Base-by-base conservation (phyloP, 1,284 basidiomycete species). In the Tilletia caries region DNA sequence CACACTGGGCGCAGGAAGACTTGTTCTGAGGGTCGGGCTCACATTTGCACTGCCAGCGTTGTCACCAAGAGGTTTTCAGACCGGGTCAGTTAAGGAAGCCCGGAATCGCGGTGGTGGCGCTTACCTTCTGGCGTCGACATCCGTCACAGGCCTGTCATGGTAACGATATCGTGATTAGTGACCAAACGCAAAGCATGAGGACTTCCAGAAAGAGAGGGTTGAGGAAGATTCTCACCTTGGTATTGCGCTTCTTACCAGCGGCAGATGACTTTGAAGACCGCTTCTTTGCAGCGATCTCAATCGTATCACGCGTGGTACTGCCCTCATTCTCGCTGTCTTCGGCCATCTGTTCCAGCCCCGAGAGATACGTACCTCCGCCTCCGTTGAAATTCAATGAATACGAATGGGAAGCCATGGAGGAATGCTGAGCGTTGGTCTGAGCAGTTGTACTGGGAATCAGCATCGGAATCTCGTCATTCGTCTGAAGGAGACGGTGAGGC, bases 71-170 rank as follows among this genome's bases (percentile, higher is more conserved):
- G 50, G 50, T 18, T 20, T 44, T 10, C 20, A 10, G 43, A 44
- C 10, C 12, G 10, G 43, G 10, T 44, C 20, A 44, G 43, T 44
- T 20, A 20, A 44, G 43, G 20, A 10, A 8, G 8, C 20, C 43
- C 23, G 13, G 48, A 52, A 52, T 13, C 52, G 29, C 15, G 52
- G 23, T 13, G 6, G 4, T 3, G 8, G 20, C 12, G 6, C 58
- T 6, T 62, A 62, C 58, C 58, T 62, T 62, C 29, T 62, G 58
- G 6, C 58, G 29, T 20, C 58, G 58, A 34, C 58, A 62, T 27
- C 29, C 32, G 29, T 62, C 58, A 15, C 58, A 62, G 3, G 58
- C 58, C 58, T 62, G 27, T 2, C 10, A 50, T n/a, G 48, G 3
- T 1, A 41, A 2, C 15, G 15, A 6, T 15, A 41, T 41, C 10